phyloP scores from a whole-genome alignment of 768 basidiomycete species.

The Paxillus rubicundulus region DNA sequence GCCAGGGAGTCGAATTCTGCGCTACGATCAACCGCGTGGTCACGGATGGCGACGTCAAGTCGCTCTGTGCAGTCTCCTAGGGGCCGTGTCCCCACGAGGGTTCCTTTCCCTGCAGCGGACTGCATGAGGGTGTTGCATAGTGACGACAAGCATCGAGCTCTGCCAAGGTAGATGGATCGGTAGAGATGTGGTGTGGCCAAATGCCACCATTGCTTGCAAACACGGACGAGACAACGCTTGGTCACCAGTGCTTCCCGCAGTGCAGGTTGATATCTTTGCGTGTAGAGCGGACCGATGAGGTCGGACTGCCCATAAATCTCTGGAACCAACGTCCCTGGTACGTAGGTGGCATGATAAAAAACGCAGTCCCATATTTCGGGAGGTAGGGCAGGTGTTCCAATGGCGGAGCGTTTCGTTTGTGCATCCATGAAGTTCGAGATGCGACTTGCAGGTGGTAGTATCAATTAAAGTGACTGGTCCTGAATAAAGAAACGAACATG shows the following conservation, averaged over 20 bases:
- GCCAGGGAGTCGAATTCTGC: slow-evolving; percentile 9
- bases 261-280: neutral
- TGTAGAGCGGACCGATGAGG: slow-evolving; percentile 7
- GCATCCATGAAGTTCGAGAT: neutral
- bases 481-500: too few relatives aligned
- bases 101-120: slow-evolving; percentile 10
- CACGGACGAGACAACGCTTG: slow-evolving; percentile 25
- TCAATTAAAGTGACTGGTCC: too few relatives aligned
- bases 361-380: slow-evolving; percentile 25
- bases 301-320: slow-evolving; percentile 21
- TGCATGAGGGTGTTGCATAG: slow-evolving; percentile 13
- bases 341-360: slow-evolving; percentile 21
- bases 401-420: neutral
- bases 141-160: slow-evolving; percentile 15
- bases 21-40: neutral
- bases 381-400: slow-evolving; percentile 9
- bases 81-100: slow-evolving; percentile 6
- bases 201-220: slow-evolving; percentile 30
- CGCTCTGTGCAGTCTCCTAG: slow-evolving; percentile 24
- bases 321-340: slow-evolving; percentile 19
- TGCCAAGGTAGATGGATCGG: slow-evolving; percentile 21
- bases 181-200: slow-evolving; percentile 25
- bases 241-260: slow-evolving; percentile 23
- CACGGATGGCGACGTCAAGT: slow-evolving; percentile 25
- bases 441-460: too few relatives aligned